Base-by-base conservation (phyloP, 73 alveolate species). In the Paramecium octaurelia region DNA sequence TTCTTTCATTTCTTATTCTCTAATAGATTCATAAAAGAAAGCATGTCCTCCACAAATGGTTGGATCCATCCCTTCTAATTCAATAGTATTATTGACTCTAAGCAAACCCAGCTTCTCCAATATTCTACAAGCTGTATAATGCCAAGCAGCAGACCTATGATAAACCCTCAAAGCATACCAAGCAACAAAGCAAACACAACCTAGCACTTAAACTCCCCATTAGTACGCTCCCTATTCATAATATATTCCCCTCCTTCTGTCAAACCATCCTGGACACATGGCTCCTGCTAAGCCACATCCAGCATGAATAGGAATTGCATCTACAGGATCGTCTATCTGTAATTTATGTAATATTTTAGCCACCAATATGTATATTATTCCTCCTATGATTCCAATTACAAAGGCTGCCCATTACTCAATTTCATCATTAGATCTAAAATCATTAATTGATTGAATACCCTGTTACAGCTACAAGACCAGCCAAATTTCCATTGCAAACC, bases 261-360 rank as follows among this genome's bases (percentile, higher is more conserved):
- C 46, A 80, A 80, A 80, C 91, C 91, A 80, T 80, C 91, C 91
- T 27, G 75, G 76, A 80, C 75, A 80, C 70, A 80, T 44, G n/a
- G 91, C 70, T 20, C 91, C 91, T 3, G 57, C 23, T 46, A 80
- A 80, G n/a, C 91, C 91, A 80, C 91, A 80, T 12, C 91, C 91
- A 43, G 91, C 91, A 80, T 80, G 91, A 48, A 80, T 80, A 24
- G 91, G 91, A 21, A 80, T 42, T 1, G 91, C 91, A 48, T 80
- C 91, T 44, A 80, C 91, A 43, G 91, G 91, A 80, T 80, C 91
- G 46, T 80, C 91, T 44, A 80, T 42, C 1, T 80, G 16, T 31
- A 48, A 42, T 24, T 27, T 27, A 80, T 80, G 91, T 48, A 80
- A 80, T 44, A 80, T 42, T 80, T 80, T 80, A n/a, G 91, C 91